These are phyloP conservation scores for Plasmodium gonderi DNA, from an alignment of 169 alveolate genomes.

Conservation along the genomic window DNA sequence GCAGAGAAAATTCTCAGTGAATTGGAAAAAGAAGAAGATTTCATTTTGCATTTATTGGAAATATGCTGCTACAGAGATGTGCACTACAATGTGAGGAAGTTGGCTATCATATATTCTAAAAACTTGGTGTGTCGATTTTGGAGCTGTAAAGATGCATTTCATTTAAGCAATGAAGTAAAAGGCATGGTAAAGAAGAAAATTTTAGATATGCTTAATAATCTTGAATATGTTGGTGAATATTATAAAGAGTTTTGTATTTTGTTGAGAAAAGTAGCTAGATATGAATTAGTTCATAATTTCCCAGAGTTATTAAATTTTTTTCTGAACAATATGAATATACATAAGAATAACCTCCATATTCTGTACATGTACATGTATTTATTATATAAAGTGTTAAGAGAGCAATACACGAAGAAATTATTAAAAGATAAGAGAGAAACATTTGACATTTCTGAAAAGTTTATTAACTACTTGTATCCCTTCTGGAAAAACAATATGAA, in stretches of 20 bases:
- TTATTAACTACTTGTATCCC: conserved; percentile 27
- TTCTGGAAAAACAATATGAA: conserved; percentile 56
- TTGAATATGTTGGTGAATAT: neutral
- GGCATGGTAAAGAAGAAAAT: conserved; percentile 35
- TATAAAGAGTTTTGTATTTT: conserved; percentile 35
- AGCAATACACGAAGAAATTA: conserved; percentile 61
- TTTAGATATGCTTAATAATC: neutral
- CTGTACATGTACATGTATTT: conserved; percentile 28
- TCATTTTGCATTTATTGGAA: conserved; percentile 9
- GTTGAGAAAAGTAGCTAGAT: conserved; percentile 52
- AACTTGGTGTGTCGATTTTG: conserved; percentile 42
- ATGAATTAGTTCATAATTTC: conserved; percentile 60
- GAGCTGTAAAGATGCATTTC: conserved; percentile 22
- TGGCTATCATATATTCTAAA: conserved; percentile 41
- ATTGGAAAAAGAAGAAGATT: conserved; percentile 26
- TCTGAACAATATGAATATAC: conserved; percentile 13
- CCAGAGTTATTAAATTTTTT: conserved; percentile 37
- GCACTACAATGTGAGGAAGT: conserved; percentile 46
- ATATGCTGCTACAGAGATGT: conserved; percentile 33
- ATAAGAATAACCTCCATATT: neutral
- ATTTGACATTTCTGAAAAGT: conserved; percentile 18
- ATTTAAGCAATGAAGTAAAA: conserved; percentile 13
- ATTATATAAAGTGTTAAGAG: conserved; percentile 48
- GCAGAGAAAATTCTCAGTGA: conserved; percentile 21
- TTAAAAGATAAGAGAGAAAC: conserved; percentile 69